phyloP scores from a whole-genome alignment of 108 stramenopile genomes.

The Skeletonema menzelii region DNA sequence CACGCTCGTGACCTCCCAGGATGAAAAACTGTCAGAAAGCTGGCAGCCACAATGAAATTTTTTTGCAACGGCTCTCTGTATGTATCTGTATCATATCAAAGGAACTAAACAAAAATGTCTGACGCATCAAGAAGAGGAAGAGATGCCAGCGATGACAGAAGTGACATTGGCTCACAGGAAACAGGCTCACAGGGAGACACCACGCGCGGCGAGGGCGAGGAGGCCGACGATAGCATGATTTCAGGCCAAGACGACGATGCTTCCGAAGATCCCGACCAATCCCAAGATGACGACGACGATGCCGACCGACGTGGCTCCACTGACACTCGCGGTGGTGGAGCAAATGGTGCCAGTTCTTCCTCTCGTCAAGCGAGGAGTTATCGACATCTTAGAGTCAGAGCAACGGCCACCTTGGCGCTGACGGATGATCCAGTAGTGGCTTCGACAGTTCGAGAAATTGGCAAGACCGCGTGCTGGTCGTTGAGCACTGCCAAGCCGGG shows the following conservation, averaged over 20 bases:
- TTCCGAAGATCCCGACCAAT: neutral
- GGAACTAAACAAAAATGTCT: neutral
- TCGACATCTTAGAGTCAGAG: conserved; percentile 48
- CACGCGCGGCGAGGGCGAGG: neutral
- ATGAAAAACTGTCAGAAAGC: too few relatives aligned
- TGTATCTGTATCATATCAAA: too few relatives aligned
- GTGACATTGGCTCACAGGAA: neutral
- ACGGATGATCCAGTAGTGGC: conserved; percentile 50
- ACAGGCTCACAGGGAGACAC: neutral
- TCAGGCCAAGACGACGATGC: neutral
- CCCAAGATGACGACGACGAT: neutral
- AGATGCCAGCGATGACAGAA: neutral
- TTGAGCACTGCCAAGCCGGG: conserved; percentile 95
- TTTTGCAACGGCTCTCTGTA: too few relatives aligned
- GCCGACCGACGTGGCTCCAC: neutral
- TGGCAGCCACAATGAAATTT: too few relatives aligned
- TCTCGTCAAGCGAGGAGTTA: conserved; percentile 8
- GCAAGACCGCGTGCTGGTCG: conserved; percentile 87
- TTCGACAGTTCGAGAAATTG: conserved; percentile 67
- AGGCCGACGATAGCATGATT: neutral
- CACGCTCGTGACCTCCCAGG: neutral
- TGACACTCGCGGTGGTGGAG: neutral
- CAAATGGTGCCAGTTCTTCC: neutral
- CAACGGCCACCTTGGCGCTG: conserved; percentile 59
- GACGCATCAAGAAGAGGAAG: neutral